Conservation (phyloP, 371 early-diverging fungal species). For the Catenaria anguillulae region DNA sequence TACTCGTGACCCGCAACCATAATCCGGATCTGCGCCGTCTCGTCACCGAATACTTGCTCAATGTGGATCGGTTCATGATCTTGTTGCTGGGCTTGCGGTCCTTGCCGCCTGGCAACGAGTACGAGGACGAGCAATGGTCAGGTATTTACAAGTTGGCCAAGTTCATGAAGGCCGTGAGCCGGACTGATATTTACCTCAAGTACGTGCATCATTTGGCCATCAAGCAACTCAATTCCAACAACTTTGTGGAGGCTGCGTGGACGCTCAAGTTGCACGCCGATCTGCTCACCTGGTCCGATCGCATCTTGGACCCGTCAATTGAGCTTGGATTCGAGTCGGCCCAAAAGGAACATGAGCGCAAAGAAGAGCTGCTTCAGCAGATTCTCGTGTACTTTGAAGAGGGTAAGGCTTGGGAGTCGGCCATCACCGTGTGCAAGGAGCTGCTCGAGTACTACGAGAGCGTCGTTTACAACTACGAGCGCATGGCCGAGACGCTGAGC, state of each 20-base stretch:
- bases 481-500: constrained; percentile 34
- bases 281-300: constrained; percentile 43
- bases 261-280: constrained; percentile 53
- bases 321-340: constrained; percentile 31
- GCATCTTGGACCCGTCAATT: constrained; percentile 26
- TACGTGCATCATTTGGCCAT: constrained; percentile 50
- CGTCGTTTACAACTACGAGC: constrained; percentile 36
- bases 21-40: constrained; percentile 11
- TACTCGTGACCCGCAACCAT: constrained; percentile 15
- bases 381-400: constrained; percentile 45
- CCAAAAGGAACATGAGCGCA: constrained; percentile 44
- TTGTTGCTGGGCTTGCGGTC: constrained; percentile 39
- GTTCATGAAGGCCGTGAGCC: constrained; percentile 43
- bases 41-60: constrained; percentile 28
- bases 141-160: constrained; percentile 45
- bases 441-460: constrained; percentile 40
- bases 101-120: constrained; percentile 39
- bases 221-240: constrained; percentile 39
- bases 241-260: constrained; percentile 52
- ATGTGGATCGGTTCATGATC: constrained; percentile 36
- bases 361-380: constrained; percentile 42
- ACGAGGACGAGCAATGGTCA: constrained; percentile 47
- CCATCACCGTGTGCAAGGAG: constrained; percentile 44
- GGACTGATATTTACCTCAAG: constrained; percentile 50
- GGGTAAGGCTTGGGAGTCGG: constrained; percentile 56